Conservation (phyloP, 2,329 filamentous ascomycete species). For the Alternaria consortialis region DNA sequence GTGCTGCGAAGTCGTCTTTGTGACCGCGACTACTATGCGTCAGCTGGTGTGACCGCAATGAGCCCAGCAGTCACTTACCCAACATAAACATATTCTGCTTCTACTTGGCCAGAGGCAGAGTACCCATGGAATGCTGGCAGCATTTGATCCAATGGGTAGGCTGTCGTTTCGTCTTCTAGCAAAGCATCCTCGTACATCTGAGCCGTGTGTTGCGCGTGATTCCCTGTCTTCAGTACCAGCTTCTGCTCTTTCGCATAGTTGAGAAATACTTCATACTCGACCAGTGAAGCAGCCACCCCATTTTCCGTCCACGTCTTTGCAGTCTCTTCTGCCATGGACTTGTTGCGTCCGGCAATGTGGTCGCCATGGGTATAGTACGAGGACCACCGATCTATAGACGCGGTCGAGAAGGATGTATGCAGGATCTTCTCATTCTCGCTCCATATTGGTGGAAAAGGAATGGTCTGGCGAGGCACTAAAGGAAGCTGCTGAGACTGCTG, state of each 20-base stretch:
- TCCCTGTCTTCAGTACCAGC: conserved; percentile 40
- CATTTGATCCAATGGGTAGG: conserved; percentile 46
- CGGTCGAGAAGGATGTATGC: conserved; percentile 52
- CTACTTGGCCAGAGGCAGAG: conserved; percentile 56
- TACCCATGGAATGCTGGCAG: conserved; percentile 60
- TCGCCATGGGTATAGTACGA: conserved; percentile 52
- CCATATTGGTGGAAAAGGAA: conserved; percentile 43
- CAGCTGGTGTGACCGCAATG: conserved; percentile 30
- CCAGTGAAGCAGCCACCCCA: conserved; percentile 33
- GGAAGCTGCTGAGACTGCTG: not conserved
- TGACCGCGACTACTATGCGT: conserved; percentile 43
- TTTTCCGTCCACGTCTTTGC: conserved; percentile 42
- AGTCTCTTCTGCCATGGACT: conserved; percentile 50
- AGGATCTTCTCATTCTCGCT: conserved; percentile 50
- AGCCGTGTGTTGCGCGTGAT: conserved; percentile 41
- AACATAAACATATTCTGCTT: conserved; percentile 59
- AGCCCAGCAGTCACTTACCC: conserved; percentile 41
- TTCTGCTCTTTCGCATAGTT: conserved; percentile 50
- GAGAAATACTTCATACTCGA: conserved; percentile 52
- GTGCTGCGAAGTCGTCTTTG: conserved; percentile 56
- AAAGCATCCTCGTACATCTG: conserved; percentile 46
- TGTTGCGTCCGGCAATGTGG: conserved; percentile 45
- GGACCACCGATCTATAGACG: conserved; percentile 48
- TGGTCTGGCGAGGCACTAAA: conserved; percentile 21
- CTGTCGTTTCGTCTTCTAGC: conserved; percentile 44